These are phyloP conservation scores for Rutstroemia sydowiana DNA, from an alignment of 2,329 filamentous ascomycete genomes.

Conservation along the genomic window DNA sequence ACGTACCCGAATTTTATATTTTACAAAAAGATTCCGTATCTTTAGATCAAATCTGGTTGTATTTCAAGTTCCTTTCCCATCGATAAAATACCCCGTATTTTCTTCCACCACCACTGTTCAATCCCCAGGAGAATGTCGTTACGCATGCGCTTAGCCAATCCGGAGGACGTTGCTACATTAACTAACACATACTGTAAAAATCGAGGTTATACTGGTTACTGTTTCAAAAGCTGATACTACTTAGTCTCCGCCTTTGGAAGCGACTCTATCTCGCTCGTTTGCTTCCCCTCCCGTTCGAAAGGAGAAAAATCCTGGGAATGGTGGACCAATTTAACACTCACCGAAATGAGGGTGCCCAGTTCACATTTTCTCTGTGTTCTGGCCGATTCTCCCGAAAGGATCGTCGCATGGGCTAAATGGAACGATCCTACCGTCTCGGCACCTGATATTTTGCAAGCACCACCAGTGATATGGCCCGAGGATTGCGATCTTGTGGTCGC, in stretches of 20 bases:
- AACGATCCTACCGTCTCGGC: conserved; percentile 23
- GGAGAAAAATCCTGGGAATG: conserved; percentile 26
- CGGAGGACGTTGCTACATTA: too few species aligned
- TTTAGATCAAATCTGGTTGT: too few species aligned
- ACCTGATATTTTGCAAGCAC: conserved; percentile 17
- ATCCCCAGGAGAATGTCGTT: too few species aligned
- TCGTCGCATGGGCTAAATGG: conserved; percentile 46
- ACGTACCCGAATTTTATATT: too few species aligned
- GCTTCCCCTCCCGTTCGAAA: conserved; percentile 30
- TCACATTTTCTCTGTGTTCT: conserved; percentile 36
- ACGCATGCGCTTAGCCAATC: too few species aligned
- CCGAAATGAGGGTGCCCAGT: conserved; percentile 36
- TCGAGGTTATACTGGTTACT: neutral
- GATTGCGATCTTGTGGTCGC: conserved; percentile 34
- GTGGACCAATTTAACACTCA: conserved; percentile 31
- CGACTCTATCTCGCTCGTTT: conserved; percentile 32
- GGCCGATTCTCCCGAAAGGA: conserved; percentile 25
- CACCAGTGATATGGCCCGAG: conserved; percentile 34
- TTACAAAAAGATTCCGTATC: too few species aligned
- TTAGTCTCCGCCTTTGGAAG: conserved; percentile 36
- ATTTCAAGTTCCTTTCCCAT: too few species aligned
- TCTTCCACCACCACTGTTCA: too few species aligned
- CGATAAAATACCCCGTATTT: too few species aligned
- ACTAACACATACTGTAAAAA: neutral
- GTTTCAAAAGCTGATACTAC: conserved; percentile 24